Percentiles rank a stretch among this genome's conserved stretches.
Conservation (phyloP, 139 green algal species). For the Volvox reticuliferus region DNA sequence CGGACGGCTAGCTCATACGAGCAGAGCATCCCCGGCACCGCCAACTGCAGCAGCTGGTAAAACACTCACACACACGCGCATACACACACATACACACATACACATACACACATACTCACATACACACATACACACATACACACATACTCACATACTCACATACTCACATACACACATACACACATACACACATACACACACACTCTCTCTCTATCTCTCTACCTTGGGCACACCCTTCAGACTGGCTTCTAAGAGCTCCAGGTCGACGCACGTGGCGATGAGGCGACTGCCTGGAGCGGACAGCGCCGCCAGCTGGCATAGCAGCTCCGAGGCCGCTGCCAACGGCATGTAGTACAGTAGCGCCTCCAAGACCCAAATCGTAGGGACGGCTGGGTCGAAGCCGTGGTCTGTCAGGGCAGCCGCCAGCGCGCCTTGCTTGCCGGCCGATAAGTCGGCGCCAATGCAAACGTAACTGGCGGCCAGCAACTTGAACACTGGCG, state of each 20-base stretch:
- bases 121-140: background rate
- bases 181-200: no score
- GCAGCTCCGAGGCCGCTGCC: background rate
- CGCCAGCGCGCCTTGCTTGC: background rate
- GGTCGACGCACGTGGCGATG: conserved; percentile 56
- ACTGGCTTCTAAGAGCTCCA: conserved; percentile 54
- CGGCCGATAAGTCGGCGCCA: conserved; percentile 50
- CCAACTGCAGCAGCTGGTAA: no score
- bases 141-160: background rate
- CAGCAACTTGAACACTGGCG: conserved; percentile 17
- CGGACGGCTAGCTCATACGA: no score
- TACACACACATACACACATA: no score
- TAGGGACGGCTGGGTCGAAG: background rate
- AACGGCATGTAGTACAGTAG: conserved; percentile 64
- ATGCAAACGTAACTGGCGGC: conserved; percentile 12
- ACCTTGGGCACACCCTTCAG: conserved; percentile 1
- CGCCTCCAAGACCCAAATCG: conserved; percentile 54
- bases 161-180: background rate
- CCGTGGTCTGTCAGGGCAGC: conserved; percentile 15
- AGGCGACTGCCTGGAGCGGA: conserved; percentile 46
- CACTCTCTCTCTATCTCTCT: background rate
- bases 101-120: no score
- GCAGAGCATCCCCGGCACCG: no score
- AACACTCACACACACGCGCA: no score
- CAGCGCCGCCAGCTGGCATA: conserved; percentile 18